Evolutionary conservation across 345 rosid species (phyloP).

Genomic region (Syzygium aqueum): DNA sequence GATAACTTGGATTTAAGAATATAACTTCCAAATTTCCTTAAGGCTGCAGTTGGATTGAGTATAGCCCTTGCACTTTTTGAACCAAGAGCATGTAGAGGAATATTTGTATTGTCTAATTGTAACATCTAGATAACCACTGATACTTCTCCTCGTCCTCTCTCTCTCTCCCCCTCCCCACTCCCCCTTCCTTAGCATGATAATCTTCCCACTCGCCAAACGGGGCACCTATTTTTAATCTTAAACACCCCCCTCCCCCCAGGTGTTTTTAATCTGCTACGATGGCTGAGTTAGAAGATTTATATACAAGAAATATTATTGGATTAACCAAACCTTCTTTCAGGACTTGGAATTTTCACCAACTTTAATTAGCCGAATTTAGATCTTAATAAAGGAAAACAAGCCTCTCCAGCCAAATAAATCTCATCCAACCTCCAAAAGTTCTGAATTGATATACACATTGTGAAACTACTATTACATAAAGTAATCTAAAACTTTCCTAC

Average conservation of each 20-base stretch:
- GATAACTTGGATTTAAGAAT: not conserved
- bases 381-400: not conserved
- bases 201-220: not conserved
- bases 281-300: not conserved
- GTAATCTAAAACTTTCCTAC: not conserved
- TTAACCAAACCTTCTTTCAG: not conserved
- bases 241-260: not conserved
- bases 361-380: not conserved
- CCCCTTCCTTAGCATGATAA: not conserved
- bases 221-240: not conserved
- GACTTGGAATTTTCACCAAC: not conserved
- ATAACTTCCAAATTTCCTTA: not conserved
- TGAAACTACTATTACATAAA: too few species aligned
- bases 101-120: not conserved
- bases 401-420: not conserved
- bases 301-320: not conserved
- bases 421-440: not conserved
- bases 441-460: not conserved
- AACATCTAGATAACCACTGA: not conserved
- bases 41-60: not conserved
- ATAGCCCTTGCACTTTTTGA: not conserved
- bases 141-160: not conserved
- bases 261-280: not conserved
- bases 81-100: not conserved
- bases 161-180: not conserved